Evolutionary conservation across 495 filamentous ascomycete genomes (phyloP).

Genomic region (Penicillium soppii): DNA sequence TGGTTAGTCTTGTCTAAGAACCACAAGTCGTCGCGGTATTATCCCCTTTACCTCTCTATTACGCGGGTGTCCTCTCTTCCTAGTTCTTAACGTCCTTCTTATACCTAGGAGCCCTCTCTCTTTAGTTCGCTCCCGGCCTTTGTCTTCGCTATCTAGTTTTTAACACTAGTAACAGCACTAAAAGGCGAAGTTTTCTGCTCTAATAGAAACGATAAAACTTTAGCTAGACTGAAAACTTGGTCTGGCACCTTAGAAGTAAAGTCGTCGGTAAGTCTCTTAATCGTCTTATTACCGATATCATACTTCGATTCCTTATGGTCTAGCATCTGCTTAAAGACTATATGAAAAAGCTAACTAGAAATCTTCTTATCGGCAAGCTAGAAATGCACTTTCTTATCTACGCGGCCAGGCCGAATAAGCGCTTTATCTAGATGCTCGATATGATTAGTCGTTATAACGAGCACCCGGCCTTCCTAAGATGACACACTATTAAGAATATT

Average conservation of each 20-base stretch:
- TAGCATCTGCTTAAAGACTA: constrained; percentile 8
- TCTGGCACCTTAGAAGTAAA: constrained; percentile 16
- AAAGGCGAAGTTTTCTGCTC: constrained; percentile 12
- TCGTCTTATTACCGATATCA: constrained; percentile 2
- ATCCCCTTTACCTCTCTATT: no score
- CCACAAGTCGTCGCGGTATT: no score
- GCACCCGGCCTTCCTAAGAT: constrained; percentile 61
- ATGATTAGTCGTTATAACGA: constrained; percentile 76
- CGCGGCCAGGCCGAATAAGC: constrained; percentile 63
- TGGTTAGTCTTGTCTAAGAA: no score
- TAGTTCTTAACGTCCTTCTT: neutral
- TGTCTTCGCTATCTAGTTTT: constrained; percentile 13
- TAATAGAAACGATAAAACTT: constrained; percentile 20
- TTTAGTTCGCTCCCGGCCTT: constrained; percentile 3
- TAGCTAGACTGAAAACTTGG: constrained; percentile 18
- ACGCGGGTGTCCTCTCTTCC: neutral
- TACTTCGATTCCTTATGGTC: constrained; percentile 7
- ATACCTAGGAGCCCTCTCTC: neutral
- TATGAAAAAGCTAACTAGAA: constrained; percentile 14
- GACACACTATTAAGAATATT: constrained; percentile 71
- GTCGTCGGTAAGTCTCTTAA: constrained; percentile 9
- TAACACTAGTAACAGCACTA: constrained; percentile 12
- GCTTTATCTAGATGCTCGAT: constrained; percentile 63
- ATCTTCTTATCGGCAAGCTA: constrained; percentile 13
- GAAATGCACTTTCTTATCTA: constrained; percentile 44